Base-by-base conservation (phyloP, 2,329 filamentous ascomycete genomes). In the Exophiala lecanii-corni region DNA sequence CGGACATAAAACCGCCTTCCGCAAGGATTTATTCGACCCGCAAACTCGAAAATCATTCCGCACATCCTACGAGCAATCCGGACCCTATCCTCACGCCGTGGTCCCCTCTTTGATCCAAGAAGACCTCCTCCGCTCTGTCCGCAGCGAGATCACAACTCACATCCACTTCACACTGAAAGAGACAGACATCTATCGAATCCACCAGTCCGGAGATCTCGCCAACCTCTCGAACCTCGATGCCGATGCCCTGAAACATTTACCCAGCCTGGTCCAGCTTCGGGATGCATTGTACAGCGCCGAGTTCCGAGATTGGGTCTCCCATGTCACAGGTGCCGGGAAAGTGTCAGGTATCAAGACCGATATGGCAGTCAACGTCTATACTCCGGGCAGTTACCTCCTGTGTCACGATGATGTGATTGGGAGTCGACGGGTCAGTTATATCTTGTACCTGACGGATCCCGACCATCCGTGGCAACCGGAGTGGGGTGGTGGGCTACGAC, bases 401-500 rank as follows among this genome's bases (percentile, higher is more conserved):
- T 97, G 92, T 67, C 92, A 98, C 61, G 92, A 98, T 72, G 92
- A 98, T 67, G 92, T 98, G 49, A 98, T 98, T 64, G 92, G 92
- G n/a, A 95, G 85, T 60, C 79, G 92, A 48, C 82, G 89, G 54
- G 83, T 98, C 58, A 96, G 89, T 73, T 98, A 96, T 65, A 98
- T 98, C 55, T 74, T 98, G 47, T 98, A 98, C 64, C 73, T 98
- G 50, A 91, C 88, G 10, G 88, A 97, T 61, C 92, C 92, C 3
- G 91, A 97, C 59, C 81, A 75, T 46, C 82, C 86, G 4, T 98
- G 92, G 92, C 80, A 91, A 70, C 70, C 85, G 12, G 82, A 87
- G 62, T 98, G 89, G 88, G 92, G 92, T 52, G 92, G 92, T 48
- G 91, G 91, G 0, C 71, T 98, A 56, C 81, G 92, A 43, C 71